Evolutionary conservation across 2,329 filamentous ascomycete species (phyloP).

Genomic region (Aspergillus sp.): DNA sequence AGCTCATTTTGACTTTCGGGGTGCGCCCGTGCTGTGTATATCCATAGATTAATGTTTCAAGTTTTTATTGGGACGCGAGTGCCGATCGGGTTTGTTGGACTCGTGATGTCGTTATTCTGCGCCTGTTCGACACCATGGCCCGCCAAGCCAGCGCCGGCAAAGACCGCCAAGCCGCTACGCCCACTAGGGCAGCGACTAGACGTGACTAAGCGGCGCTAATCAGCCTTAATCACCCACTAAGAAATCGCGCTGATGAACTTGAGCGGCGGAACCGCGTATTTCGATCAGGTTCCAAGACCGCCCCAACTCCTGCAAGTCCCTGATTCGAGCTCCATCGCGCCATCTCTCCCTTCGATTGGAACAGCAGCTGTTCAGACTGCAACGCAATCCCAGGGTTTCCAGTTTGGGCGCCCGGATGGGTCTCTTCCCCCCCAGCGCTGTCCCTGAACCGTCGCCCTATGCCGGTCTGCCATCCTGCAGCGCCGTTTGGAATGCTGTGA

Average conservation of each 20-base stretch:
- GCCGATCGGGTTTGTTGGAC: neutral
- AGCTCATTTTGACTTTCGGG: neutral
- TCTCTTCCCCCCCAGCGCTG: neutral
- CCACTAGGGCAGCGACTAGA: neutral
- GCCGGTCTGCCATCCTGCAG: neutral
- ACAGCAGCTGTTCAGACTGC: neutral
- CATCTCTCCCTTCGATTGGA: neutral
- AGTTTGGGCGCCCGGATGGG: neutral
- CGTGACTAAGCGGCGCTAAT: neutral
- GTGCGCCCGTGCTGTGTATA: neutral
- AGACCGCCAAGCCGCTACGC: neutral
- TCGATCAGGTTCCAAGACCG: neutral
- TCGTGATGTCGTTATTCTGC: conserved; percentile 1
- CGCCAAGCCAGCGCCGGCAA: neutral
- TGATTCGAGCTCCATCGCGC: conserved; percentile 8
- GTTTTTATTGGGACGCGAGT: neutral
- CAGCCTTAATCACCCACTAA: neutral
- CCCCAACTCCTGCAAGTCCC: neutral
- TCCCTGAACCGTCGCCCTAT: conserved; percentile 6
- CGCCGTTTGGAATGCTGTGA: neutral
- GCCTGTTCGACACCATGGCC: neutral
- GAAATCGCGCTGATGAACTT: neutral
- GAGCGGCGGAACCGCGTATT: neutral
- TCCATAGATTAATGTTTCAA: neutral
- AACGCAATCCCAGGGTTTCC: too few relatives aligned